Evolutionary conservation across 495 filamentous ascomycete genomes (phyloP).

Genomic region (Hypoxylon fragiforme): DNA sequence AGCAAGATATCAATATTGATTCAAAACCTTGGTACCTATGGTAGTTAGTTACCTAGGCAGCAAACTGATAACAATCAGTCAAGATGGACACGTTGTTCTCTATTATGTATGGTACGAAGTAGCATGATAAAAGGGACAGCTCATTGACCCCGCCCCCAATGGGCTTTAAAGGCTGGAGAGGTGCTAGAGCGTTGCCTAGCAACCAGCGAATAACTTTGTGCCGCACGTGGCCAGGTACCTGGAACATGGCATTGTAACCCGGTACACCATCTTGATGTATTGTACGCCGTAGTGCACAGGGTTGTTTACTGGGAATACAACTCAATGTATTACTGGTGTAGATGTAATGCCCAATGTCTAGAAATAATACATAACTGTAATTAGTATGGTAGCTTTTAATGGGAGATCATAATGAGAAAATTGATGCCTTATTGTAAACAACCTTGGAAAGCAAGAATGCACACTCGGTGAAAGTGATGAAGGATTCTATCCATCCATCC

Average conservation of each 20-base stretch:
- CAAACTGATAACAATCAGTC: too few relatives aligned
- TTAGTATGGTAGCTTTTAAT: slow-evolving; percentile 6
- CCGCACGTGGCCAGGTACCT: slow-evolving; percentile 9
- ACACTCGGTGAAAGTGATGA: slow-evolving; percentile 14
- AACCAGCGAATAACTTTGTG: slow-evolving; percentile 17
- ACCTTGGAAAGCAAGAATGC: too few relatives aligned
- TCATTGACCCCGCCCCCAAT: slow-evolving; percentile 23
- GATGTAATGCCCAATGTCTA: slow-evolving; percentile 1
- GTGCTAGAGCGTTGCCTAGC: slow-evolving; percentile 25
- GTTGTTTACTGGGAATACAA: background rate
- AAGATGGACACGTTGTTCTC: background rate
- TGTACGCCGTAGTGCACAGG: background rate
- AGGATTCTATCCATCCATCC: slow-evolving; percentile 7
- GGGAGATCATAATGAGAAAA: slow-evolving; percentile 12
- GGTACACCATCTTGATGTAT: background rate
- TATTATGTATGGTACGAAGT: too few relatives aligned
- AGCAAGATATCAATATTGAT: too few relatives aligned
- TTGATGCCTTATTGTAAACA: background rate
- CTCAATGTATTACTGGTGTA: background rate
- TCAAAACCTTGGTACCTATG: too few relatives aligned
- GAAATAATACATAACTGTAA: slow-evolving; percentile 6
- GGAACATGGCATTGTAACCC: background rate
- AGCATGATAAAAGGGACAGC: slow-evolving; percentile 14
- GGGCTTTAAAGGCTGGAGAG: slow-evolving; percentile 2
- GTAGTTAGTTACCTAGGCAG: too few relatives aligned